Base-by-base conservation (phyloP, 257 asterid species). In the Scutellaria galericulata region DNA sequence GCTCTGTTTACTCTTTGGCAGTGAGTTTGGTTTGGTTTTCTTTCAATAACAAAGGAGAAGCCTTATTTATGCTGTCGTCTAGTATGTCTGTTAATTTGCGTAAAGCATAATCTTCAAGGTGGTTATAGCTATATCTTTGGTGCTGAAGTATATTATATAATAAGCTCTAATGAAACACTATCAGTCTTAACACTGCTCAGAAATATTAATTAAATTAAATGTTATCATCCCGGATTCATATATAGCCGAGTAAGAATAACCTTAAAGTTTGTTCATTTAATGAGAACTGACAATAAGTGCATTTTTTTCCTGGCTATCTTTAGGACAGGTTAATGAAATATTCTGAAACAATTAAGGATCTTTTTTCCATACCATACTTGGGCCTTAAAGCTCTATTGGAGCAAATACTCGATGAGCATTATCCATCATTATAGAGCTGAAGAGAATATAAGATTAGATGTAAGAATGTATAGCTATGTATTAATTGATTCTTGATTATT, bases 51-150 rank as follows among this genome's bases (percentile, higher is more conserved):
- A 57, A 44, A 51, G 13, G 2, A 22, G 53, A n/a, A 59, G 42
- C 64, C 47, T 57, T 13, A 20, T 61, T 72, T 27, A 48, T 63
- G 47, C 41, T 24, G 2, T 39, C 20, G 56, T 22, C 44, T 66
- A 22, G 20, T 72, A 3, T 64, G 57, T 15, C 56, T n/a, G 2
- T 80, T 64, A 7, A 48, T 54, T 72, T 64, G 52, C 64, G 60
- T 47, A 55, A 55, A 47, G 66, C 58, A 56, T 76, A 13, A 46
- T 53, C 37, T 31, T 50, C 37, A 31, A 31, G 37, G 0, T 31
- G 37, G 5, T 31, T 31, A 31, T 4, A 31, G 37, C 37, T 31
- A 2, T 31, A 31, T 31, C 37, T 31, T 31, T 31, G 37, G 3
- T 24, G 42, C 54, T 40, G 6, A 47, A 47, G 45, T 9, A 14